These are phyloP conservation scores for Termitomyces sp. DNA, from an alignment of 768 basidiomycete genomes.

Conservation along the genomic window DNA sequence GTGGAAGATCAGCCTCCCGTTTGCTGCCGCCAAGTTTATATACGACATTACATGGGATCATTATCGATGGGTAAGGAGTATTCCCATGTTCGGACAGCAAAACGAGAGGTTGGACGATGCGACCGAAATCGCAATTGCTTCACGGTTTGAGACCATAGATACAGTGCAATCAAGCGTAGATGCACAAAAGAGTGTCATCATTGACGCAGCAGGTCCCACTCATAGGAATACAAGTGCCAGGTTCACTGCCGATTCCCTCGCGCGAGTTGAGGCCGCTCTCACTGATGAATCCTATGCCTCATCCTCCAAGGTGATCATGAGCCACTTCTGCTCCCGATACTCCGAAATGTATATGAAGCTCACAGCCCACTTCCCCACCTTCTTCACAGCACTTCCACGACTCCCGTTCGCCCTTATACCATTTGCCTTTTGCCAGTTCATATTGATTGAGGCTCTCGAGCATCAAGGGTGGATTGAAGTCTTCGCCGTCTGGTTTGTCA, in stretches of 20 bases:
- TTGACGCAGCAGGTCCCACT: conserved; percentile 5
- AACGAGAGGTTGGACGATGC: conserved; percentile 12
- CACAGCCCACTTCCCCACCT: conserved; percentile 59
- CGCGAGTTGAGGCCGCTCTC: neutral
- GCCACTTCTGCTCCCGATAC: conserved; percentile 3
- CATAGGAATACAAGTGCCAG: conserved; percentile 9
- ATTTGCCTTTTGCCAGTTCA: conserved; percentile 93
- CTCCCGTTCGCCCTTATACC: conserved; percentile 81
- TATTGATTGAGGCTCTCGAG: conserved; percentile 81
- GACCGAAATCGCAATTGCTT: neutral
- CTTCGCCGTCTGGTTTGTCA: conserved; percentile 65
- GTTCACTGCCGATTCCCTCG: conserved; percentile 5
- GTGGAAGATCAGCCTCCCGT: conserved; percentile 82
- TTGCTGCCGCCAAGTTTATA: conserved; percentile 65
- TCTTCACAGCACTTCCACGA: conserved; percentile 56
- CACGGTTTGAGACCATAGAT: neutral
- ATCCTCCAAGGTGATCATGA: conserved; percentile 3
- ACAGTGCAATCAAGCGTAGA: neutral
- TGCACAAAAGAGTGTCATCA: neutral
- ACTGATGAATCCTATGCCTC: neutral
- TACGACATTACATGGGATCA: conserved; percentile 63
- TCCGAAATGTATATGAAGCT: conserved; percentile 11
- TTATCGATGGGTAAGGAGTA: conserved; percentile 33
- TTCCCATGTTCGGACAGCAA: conserved; percentile 17
- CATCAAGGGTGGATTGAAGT: conserved; percentile 85